A percentile compares a stretch with the other conserved stretches of the same genome.
Conservation (phyloP, 768 basidiomycete species). For the Gautieria morchelliformis region DNA sequence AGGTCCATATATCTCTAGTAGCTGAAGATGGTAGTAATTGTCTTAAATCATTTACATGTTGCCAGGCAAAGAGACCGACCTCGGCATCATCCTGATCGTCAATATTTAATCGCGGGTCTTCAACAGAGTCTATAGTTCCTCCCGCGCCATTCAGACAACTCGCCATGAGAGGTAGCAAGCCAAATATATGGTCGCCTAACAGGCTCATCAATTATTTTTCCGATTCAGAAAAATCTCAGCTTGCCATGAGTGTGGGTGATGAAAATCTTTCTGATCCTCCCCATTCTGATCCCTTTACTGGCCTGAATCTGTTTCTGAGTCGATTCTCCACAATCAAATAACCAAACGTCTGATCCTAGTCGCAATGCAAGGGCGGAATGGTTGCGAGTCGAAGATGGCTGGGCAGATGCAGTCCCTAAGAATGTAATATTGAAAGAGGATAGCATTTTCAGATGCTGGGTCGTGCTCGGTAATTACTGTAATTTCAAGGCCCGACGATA, state of each 20-base stretch:
- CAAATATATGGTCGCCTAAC: constrained; percentile 79
- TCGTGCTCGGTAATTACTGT: too few species aligned
- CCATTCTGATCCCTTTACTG: constrained; percentile 63
- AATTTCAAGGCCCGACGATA: not conserved
- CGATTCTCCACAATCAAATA: constrained; percentile 81
- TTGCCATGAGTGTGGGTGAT: constrained; percentile 85
- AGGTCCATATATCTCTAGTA: constrained; percentile 78
- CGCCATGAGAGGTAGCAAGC: constrained; percentile 58
- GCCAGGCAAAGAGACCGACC: not conserved
- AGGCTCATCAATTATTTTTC: constrained; percentile 6
- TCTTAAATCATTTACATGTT: not conserved
- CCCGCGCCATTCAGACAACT: constrained; percentile 68
- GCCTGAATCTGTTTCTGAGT: constrained; percentile 68
- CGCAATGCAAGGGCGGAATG: constrained; percentile 67
- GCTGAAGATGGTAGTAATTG: constrained; percentile 1
- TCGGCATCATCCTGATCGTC: not conserved
- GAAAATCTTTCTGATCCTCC: constrained; percentile 72
- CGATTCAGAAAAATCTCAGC: constrained; percentile 8
- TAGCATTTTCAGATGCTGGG: not conserved
- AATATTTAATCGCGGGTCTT: constrained; percentile 43
- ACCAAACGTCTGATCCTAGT: constrained; percentile 62
- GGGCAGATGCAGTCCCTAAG: constrained; percentile 73
- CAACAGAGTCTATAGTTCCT: constrained; percentile 44
- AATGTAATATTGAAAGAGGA: constrained; percentile 45
- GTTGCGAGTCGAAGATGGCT: constrained; percentile 69